Evolutionary conservation across 75 land plant genomes (phyloP).

Genomic region (Picea glauca): DNA sequence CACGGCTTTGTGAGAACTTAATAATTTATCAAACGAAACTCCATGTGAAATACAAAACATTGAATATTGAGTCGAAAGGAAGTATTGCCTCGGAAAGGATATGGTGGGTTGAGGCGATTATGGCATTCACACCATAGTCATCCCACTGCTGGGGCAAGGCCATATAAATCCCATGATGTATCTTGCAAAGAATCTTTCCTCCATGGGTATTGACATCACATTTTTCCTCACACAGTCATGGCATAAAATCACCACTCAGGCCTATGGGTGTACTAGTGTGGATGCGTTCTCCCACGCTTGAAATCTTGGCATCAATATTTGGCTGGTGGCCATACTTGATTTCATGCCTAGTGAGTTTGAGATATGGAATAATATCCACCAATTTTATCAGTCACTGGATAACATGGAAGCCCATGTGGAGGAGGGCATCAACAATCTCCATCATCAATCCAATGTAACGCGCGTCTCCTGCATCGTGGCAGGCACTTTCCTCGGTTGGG

Average conservation of each 20-base stretch:
- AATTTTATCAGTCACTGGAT: background rate
- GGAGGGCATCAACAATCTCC: background rate
- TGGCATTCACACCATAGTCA: conserved; percentile 13
- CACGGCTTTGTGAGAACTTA: too few relatives aligned
- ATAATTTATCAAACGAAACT: too few relatives aligned
- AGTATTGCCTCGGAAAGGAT: too few relatives aligned
- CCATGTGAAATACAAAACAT: too few relatives aligned
- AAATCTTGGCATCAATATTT: background rate
- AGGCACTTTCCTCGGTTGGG: background rate
- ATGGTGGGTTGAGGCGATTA: too few relatives aligned
- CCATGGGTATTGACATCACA: conserved; percentile 10
- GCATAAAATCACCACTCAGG: background rate
- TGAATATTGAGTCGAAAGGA: too few relatives aligned
- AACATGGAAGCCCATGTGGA: background rate
- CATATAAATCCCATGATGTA: conserved; percentile 31
- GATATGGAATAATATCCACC: background rate
- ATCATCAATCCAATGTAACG: background rate
- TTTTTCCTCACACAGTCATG: conserved; percentile 15
- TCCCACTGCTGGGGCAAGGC: conserved; percentile 27
- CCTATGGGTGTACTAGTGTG: too few relatives aligned
- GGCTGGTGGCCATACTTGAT: background rate
- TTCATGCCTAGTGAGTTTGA: background rate
- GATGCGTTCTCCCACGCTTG: background rate
- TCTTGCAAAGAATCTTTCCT: conserved; percentile 16
- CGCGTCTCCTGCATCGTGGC: background rate